These are phyloP conservation scores for Paraurostyla sp. DNA, from an alignment of 73 alveolate species.

Conservation along the genomic window DNA sequence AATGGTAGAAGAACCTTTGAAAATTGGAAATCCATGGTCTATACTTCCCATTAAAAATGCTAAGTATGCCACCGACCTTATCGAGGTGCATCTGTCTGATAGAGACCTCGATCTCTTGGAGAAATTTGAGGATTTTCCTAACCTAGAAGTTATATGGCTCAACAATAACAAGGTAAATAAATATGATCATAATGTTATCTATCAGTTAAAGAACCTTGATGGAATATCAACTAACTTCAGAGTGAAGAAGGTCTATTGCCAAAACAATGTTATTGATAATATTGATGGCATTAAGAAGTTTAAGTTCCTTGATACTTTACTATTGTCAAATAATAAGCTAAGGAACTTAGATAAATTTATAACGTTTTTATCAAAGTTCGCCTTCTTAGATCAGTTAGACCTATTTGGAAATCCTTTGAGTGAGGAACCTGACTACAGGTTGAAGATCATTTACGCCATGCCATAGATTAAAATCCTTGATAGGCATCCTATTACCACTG, in stretches of 20 bases:
- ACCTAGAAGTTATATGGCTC: conserved; percentile 96
- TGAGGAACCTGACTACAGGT: conserved; percentile 97
- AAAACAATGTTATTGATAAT: conserved; percentile 86
- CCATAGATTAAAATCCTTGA: conserved; percentile 91
- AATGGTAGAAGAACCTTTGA: conserved; percentile 55
- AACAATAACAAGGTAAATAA: conserved; percentile 91
- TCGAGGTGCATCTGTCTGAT: conserved; percentile 93
- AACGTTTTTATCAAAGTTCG: conserved; percentile 79
- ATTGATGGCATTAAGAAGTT: conserved; percentile 92
- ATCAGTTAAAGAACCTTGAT: conserved; percentile 79
- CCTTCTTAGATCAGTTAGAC: conserved; percentile 86
- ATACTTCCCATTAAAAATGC: conserved; percentile 95
- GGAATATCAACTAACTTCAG: conserved; percentile 92
- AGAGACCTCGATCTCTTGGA: conserved; percentile 85
- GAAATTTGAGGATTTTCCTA: conserved; percentile 93
- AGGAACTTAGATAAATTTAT: conserved; percentile 93
- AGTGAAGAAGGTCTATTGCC: conserved; percentile 89
- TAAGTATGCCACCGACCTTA: conserved; percentile 94
- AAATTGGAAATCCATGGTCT: conserved; percentile 94
- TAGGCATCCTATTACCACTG: conserved; percentile 91
- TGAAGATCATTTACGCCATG: conserved; percentile 90
- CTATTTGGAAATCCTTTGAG: conserved; percentile 96
- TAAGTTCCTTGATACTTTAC: conserved; percentile 92
- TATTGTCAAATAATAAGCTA: conserved; percentile 87
- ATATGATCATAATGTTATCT: too few species aligned